Conservation (phyloP, 1,284 basidiomycete species). For the Cryptococcus sp. region DNA sequence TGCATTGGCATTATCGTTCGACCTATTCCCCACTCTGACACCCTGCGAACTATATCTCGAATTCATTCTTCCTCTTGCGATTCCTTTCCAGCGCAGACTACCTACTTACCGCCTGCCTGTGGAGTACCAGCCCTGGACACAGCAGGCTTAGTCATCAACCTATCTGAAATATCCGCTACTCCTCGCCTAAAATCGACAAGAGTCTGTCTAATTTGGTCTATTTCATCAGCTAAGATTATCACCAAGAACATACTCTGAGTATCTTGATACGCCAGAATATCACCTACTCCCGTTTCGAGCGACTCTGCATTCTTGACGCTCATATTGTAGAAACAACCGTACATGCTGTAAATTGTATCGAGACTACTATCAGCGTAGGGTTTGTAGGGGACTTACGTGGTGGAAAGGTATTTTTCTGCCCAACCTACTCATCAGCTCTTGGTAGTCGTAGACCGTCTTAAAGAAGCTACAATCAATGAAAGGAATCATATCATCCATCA, state of each 20-base stretch:
- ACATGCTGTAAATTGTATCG: slow-evolving; percentile 16
- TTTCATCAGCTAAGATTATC: neutral
- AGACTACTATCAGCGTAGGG: slow-evolving; percentile 6
- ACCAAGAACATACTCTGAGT: slow-evolving; percentile 20
- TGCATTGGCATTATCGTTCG: neutral
- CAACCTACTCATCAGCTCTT: neutral
- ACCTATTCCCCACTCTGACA: neutral
- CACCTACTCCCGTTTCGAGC: slow-evolving; percentile 17
- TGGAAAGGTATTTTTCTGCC: neutral
- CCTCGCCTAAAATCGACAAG: neutral
- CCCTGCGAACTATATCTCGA: neutral
- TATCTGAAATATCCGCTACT: neutral
- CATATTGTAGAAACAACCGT: slow-evolving; percentile 15
- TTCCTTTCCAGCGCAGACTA: no score
- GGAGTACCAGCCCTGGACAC: no score
- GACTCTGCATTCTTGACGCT: slow-evolving; percentile 7
- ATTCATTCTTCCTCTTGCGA: neutral
- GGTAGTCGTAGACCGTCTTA: neutral
- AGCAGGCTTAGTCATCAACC: no score
- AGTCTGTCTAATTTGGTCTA: neutral
- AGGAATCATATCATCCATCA: slow-evolving; percentile 18
- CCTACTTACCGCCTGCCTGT: no score
- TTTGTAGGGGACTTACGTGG: neutral
- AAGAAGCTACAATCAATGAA: slow-evolving; percentile 22
- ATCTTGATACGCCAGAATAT: slow-evolving; percentile 23